Conservation (phyloP, 495 filamentous ascomycete genomes). For the Xanthoparmelia taractica region DNA sequence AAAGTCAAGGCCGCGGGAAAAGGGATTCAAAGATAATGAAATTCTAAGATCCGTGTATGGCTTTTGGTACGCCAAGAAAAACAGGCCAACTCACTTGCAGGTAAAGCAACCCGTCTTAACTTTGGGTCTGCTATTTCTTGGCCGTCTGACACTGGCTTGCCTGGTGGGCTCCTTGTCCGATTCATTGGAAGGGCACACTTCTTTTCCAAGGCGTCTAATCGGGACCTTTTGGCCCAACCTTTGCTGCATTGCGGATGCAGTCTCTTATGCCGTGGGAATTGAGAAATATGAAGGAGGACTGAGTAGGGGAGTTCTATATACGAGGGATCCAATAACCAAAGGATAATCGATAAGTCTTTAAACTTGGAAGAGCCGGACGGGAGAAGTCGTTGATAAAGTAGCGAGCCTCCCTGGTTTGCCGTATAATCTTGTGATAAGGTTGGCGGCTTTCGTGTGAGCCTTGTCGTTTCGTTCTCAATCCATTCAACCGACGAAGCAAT, state of each 20-base stretch:
- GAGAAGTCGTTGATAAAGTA: neutral
- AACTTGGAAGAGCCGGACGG: too few relatives aligned
- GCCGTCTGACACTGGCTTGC: slow-evolving; percentile 3
- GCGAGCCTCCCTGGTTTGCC: neutral
- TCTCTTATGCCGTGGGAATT: too few relatives aligned
- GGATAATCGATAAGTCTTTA: neutral
- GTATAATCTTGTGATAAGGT: neutral
- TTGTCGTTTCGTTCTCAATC: neutral
- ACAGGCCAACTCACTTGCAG: slow-evolving; percentile 34
- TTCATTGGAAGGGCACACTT: neutral
- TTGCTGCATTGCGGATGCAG: neutral
- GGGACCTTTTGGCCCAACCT: neutral
- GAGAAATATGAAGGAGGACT: neutral
- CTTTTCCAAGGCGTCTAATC: neutral
- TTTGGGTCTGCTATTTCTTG: slow-evolving; percentile 23
- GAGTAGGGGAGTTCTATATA: neutral
- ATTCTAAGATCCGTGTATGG: neutral
- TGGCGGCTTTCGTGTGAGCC: neutral
- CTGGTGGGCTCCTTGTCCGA: neutral
- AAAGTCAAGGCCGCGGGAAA: too few relatives aligned
- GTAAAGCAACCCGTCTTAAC: slow-evolving; percentile 42
- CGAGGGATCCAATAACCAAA: neutral
- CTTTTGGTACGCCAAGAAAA: neutral
- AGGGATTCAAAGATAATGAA: neutral
- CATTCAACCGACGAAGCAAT: neutral